These are phyloP conservation scores for Leccinum rimulosum DNA, from an alignment of 768 basidiomycete genomes.

Conservation along the genomic window DNA sequence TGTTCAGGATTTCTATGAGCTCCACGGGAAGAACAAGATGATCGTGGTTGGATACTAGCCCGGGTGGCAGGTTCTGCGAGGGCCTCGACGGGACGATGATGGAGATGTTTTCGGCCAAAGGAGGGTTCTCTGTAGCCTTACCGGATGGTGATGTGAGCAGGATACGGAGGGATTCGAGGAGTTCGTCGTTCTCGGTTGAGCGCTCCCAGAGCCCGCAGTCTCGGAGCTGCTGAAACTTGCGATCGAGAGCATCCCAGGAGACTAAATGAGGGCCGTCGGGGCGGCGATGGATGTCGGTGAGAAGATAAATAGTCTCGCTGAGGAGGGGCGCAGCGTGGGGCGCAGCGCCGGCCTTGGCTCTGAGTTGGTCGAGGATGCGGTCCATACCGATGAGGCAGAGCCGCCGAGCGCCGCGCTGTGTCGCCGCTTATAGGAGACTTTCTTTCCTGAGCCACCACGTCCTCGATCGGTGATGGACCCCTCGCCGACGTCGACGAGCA, in stretches of 20 bases:
- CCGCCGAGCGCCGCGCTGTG: neutral
- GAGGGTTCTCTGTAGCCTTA: neutral
- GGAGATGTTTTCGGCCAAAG: slow-evolving; percentile 8
- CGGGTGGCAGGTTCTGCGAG: slow-evolving; percentile 8
- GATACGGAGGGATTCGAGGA: slow-evolving; percentile 25
- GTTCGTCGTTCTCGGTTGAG: slow-evolving; percentile 25
- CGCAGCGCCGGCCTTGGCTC: slow-evolving; percentile 6
- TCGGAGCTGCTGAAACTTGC: slow-evolving; percentile 22
- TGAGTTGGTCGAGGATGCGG: slow-evolving; percentile 28
- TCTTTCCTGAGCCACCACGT: slow-evolving; percentile 3
- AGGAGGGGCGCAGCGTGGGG: slow-evolving; percentile 16
- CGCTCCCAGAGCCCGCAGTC: slow-evolving; percentile 26
- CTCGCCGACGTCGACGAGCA: slow-evolving; percentile 16
- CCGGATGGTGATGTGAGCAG: slow-evolving; percentile 12
- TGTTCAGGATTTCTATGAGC: slow-evolving; percentile 53
- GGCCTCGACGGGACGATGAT: slow-evolving; percentile 15
- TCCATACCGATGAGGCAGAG: slow-evolving; percentile 17
- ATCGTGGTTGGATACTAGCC: slow-evolving; percentile 22
- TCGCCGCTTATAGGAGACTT: slow-evolving; percentile 18
- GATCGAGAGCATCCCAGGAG: slow-evolving; percentile 24
- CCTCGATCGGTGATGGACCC: slow-evolving; percentile 23
- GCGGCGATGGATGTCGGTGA: slow-evolving; percentile 22
- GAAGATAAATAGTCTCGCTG: slow-evolving; percentile 17
- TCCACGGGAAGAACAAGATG: slow-evolving; percentile 47
- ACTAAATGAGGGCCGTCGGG: slow-evolving; percentile 17